A percentile compares a stretch with the other conserved stretches of the same genome.
Evolutionary conservation across 176 grass and related monocot genomes (phyloP).

Genomic region (Aegilops longissima): DNA sequence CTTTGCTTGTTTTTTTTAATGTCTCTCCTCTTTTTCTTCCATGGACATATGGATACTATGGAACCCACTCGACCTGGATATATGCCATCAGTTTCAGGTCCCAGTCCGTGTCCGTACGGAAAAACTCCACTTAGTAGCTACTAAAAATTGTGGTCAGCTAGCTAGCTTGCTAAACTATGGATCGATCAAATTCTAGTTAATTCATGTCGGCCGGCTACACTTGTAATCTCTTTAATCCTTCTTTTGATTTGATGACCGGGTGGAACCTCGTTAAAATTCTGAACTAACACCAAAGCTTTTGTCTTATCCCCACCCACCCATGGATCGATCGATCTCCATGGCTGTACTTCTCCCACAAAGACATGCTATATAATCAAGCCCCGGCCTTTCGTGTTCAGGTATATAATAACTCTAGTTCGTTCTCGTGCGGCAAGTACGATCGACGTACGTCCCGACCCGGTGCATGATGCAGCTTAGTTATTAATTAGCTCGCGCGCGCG

Average conservation of each 20-base stretch:
- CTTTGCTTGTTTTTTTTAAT: background rate
- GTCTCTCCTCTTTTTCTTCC: background rate
- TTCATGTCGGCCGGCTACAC: constrained; percentile 31
- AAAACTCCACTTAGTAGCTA: background rate
- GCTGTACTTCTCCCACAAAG: constrained; percentile 17
- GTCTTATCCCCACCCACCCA: constrained; percentile 33
- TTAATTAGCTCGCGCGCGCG: background rate
- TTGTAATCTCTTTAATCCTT: background rate
- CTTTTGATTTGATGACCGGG: background rate
- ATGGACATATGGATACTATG: constrained; percentile 28
- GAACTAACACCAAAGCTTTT: constrained; percentile 28
- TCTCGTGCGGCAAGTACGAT: background rate
- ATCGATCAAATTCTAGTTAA: constrained; percentile 40
- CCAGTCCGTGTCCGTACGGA: constrained; percentile 18
- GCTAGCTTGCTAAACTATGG: background rate
- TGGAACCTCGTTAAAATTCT: background rate
- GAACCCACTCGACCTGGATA: constrained; percentile 36
- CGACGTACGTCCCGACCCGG: background rate
- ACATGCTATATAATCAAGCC: background rate
- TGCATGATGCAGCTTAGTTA: background rate
- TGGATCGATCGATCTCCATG: background rate
- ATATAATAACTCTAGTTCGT: background rate
- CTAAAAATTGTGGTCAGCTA: background rate
- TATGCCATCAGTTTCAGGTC: constrained; percentile 17
- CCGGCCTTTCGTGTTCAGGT: background rate